Evolutionary conservation across 2,329 filamentous ascomycete genomes (phyloP), one percentile per base, ranked within the genome.

Genomic region (Coleophoma crateriformis): DNA sequence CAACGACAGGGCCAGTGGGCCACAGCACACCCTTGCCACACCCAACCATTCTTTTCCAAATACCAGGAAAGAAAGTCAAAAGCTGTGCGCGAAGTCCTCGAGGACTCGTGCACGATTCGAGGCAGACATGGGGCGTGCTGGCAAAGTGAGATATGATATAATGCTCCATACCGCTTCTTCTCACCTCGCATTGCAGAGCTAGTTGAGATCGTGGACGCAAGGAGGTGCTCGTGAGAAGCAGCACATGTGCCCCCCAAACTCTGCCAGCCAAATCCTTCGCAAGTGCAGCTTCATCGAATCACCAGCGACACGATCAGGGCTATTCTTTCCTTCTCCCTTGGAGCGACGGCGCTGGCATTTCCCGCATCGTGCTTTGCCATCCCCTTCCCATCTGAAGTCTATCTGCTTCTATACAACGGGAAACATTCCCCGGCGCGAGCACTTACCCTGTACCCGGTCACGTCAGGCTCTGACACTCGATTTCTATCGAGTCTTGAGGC

Each of bases 1-100:
- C 17, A 41, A 41, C 39, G 39, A 41, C 38, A 15, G 38, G 39
- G 22, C 39, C 39, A 22, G 39, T 22, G 22, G 17, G 17, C 15
- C 39, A 17, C 19, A 22, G 39, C 13, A 19, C 14, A 41, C 19
- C 39, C 39, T 41, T 41, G 39, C 39, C 11, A 41, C 13, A 41
- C 15, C 39, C 39, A 41, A 41, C 39, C 39, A 41, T 41, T 22
- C 41, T 44, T 33, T 44, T 44, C 41, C 41, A 44, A 44, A 44
- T 44, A 44, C 41, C 41, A 32, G 41, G 41, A 33, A 44, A 44
- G 17, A 32, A 20, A 44, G 27, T 27, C 8, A 27, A 27, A 27
- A 7, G 27, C 27, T 27, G 27, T 27, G 27, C 27, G 6, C 27
- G 27, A 27, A 27, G 27, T 7, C 6, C 27, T 27, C 8, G 27